phyloP scores from a whole-genome alignment of 2,329 filamentous ascomycete genomes.

The Coniochaeta prunicola region DNA sequence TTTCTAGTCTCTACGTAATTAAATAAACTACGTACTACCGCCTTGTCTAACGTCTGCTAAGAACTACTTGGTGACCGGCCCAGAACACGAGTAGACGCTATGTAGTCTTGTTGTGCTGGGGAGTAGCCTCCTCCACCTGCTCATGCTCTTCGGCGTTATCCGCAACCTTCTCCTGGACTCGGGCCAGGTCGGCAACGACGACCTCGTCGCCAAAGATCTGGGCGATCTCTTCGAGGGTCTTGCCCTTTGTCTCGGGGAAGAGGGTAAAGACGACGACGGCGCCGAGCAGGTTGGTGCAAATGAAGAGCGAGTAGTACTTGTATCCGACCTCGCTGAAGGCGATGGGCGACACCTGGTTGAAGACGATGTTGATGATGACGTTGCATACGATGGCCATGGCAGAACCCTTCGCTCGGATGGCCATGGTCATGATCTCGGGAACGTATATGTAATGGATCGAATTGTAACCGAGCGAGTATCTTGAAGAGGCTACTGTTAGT shows the following conservation, averaged over 20 bases:
- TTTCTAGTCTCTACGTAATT: too few species aligned
- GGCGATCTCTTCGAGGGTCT: conserved; percentile 49
- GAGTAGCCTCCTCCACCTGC: too few species aligned
- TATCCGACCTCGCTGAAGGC: conserved; percentile 47
- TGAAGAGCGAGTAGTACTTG: conserved; percentile 31
- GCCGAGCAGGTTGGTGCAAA: conserved; percentile 34
- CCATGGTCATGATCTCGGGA: conserved; percentile 6
- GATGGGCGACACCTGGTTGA: conserved; percentile 61
- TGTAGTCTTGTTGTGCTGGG: too few species aligned
- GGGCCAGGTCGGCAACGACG: not conserved
- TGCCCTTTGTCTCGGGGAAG: conserved; percentile 37
- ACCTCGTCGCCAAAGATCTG: conserved; percentile 37
- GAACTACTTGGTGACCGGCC: too few species aligned
- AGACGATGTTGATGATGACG: conserved; percentile 40
- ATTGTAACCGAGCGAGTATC: not conserved
- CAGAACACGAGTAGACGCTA: too few species aligned
- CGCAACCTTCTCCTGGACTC: too few species aligned
- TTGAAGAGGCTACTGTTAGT: not conserved
- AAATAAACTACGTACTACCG: too few species aligned
- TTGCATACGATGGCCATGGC: not conserved
- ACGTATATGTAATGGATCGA: conserved; percentile 3
- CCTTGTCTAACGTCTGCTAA: too few species aligned
- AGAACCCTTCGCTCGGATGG: conserved; percentile 3
- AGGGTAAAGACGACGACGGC: conserved; percentile 36
- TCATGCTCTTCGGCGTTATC: too few species aligned